phyloP scores from a whole-genome alignment of 345 rosid species.

The Eucalyptus curtisii region DNA sequence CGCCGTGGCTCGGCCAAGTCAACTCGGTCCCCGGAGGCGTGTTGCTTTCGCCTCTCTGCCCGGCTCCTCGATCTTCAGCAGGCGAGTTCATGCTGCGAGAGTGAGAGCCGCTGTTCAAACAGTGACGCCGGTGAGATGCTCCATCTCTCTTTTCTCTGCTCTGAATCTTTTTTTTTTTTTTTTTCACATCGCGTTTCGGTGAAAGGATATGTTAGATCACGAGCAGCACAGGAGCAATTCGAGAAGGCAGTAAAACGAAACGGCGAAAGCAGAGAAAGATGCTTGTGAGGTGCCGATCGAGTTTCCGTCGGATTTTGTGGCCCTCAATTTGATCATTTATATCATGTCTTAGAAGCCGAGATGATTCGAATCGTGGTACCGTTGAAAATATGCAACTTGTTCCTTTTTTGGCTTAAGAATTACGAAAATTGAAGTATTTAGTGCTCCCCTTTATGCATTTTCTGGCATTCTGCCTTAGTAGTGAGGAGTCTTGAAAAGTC shows the following conservation, averaged over 20 bases:
- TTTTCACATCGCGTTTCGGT: neutral
- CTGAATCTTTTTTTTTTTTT: neutral
- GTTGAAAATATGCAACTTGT: neutral
- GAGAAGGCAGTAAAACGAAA: neutral
- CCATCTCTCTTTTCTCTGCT: neutral
- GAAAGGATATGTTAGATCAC: neutral
- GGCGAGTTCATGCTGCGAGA: neutral
- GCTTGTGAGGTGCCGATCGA: neutral
- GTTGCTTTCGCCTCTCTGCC: neutral
- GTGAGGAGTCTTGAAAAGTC: neutral
- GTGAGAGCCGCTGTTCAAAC: neutral
- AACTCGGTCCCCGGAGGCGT: neutral
- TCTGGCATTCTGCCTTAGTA: neutral
- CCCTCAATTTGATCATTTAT: neutral
- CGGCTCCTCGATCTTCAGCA: neutral
- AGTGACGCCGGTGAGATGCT: neutral
- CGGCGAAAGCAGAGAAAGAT: neutral
- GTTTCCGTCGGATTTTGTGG: neutral
- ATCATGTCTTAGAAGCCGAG: neutral
- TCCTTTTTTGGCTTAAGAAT: neutral
- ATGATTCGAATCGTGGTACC: neutral
- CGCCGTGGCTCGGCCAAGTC: neutral
- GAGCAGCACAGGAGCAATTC: neutral
- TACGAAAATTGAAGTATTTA: neutral
- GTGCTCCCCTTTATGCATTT: neutral